phyloP scores from a whole-genome alignment of 371 early-diverging fungal genomes.

The Blakeslea trispora region DNA sequence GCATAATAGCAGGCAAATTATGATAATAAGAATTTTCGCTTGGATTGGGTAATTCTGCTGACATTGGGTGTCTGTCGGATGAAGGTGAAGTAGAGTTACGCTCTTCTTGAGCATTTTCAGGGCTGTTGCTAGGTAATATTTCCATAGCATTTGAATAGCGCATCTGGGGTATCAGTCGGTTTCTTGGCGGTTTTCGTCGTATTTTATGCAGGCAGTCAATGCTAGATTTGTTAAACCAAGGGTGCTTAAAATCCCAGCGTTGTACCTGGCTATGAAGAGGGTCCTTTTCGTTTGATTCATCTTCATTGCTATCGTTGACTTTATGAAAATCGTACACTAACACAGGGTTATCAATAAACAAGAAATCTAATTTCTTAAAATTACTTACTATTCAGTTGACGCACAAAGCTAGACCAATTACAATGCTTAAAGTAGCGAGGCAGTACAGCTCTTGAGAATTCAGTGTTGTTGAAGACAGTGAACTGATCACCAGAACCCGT shows the following conservation, averaged over 20 bases:
- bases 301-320: slow-evolving; percentile 18
- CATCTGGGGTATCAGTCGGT: slow-evolving; percentile 19
- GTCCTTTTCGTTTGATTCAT: too few species aligned
- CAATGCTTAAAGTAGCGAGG: slow-evolving; percentile 34
- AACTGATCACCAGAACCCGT: slow-evolving; percentile 26
- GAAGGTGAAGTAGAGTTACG: not conserved
- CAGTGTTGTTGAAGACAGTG: slow-evolving; percentile 23
- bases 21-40: too few species aligned
- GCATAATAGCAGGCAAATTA: too few species aligned
- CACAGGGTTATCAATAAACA: not conserved
- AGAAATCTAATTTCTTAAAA: not conserved
- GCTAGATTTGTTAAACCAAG: slow-evolving; percentile 16
- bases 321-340: slow-evolving; percentile 36
- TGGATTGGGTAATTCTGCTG: too few species aligned
- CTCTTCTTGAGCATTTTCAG: slow-evolving; percentile 5
- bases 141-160: slow-evolving; percentile 23
- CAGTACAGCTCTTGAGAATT: slow-evolving; percentile 25
- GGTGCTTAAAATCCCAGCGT: slow-evolving; percentile 29
- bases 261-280: slow-evolving; percentile 3
- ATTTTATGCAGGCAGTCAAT: slow-evolving; percentile 21
- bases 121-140: slow-evolving; percentile 4
- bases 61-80: not conserved
- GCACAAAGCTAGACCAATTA: slow-evolving; percentile 35
- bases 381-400: slow-evolving; percentile 29
- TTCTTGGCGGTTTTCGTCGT: slow-evolving; percentile 20